A percentile compares a stretch with the other conserved stretches of the same genome.
Evolutionary conservation across 257 asterid species (phyloP).

Genomic region (Solanum phureja): DNA sequence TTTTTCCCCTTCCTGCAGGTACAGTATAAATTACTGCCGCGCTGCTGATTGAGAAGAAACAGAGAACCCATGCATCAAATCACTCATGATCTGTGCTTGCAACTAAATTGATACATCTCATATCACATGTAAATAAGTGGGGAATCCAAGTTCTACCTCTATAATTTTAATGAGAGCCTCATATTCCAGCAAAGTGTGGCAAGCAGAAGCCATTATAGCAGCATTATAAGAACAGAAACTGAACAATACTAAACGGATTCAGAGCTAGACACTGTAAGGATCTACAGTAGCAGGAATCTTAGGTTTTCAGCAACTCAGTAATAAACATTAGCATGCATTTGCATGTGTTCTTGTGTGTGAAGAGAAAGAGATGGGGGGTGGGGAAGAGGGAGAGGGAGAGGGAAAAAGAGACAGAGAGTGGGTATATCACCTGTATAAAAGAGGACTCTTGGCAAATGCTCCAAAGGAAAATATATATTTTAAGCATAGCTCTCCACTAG

Average conservation of each 20-base stretch:
- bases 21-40: background rate
- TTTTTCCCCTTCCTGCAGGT: background rate
- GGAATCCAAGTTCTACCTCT: background rate
- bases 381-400: background rate
- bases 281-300: background rate
- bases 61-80: background rate
- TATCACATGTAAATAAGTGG: background rate
- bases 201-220: background rate
- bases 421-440: constrained; percentile 44
- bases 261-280: background rate
- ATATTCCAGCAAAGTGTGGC: background rate
- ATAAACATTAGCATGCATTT: background rate
- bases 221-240: background rate
- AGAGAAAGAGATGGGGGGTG: background rate
- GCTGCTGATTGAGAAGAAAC: background rate
- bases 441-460: constrained; percentile 71
- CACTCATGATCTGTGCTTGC: background rate
- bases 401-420: background rate
- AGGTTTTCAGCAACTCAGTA: background rate
- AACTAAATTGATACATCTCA: background rate
- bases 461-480: constrained; percentile 77
- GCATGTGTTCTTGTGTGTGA: background rate
- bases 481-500: constrained; percentile 81
- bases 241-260: background rate
- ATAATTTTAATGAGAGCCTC: background rate